Base-by-base conservation (phyloP, 768 basidiomycete genomes). In the Lentinula aciculospora region DNA sequence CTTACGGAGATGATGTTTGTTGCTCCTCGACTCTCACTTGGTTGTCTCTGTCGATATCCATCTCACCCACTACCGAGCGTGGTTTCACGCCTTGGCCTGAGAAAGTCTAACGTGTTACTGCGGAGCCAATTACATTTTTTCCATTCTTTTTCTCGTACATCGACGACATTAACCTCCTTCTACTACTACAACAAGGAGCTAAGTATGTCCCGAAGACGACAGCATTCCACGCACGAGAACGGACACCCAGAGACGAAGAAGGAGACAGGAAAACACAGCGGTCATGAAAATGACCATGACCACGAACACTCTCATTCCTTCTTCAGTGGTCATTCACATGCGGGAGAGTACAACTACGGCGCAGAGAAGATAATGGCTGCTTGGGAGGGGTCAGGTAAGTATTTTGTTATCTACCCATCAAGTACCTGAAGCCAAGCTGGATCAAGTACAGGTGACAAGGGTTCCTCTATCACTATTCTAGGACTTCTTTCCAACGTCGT, bases 401-500 rank as follows among this genome's bases (percentile, higher is more conserved):
- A 7, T 40, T 25, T 27, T n/a, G 9, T 15, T 57, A 34, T 12
- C 21, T 39, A 36, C 34, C n/a, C 27, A 53, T 15, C 31, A 49
- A 15, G 39, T 53, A 36, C 10, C n/a, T 45, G 6, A 32, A 2
- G 31, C 23, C 10, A 39, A 54, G 23, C 46, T 57, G 60, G 46
- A 45, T 57, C 37, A 44, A 44, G 58, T 58, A 17, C 62, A 91
- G 92, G 83, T 44, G 92, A 94, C 72, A 75, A 84, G 61, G 94
- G 94, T 23, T 89, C 84, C 61, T 81, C 80, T 57, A 89, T 96
- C 65, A 96, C 94, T 5, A 78, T 96, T 54, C 72, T 94, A 61
- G 96, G 97, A 0, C 75, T 98, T 32, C 78, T 84, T 54, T 78
- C 88, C 53, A 98, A 98, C 65, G 76, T 98, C 32, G 83, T 77